Base-by-base conservation (phyloP, 106 monocot species). In the Phalaenopsis aphrodite region DNA sequence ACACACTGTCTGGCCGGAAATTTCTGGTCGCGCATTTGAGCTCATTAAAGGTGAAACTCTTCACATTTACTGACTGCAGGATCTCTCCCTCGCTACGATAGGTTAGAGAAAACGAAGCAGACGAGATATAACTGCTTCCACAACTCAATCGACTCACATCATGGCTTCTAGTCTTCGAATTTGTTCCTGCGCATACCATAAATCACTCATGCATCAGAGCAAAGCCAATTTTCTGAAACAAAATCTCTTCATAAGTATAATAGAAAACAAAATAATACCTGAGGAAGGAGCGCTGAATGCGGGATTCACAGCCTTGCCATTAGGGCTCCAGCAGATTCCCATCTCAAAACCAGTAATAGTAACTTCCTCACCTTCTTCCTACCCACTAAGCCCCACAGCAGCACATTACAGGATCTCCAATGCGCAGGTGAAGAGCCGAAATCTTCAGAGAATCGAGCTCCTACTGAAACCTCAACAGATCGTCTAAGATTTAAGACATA, bases 1-100 rank as follows among this genome's bases (percentile, higher is more conserved):
- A 76, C 5, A 94, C 91, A 78, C 91, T 94, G 38, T 91, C 89
- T 1, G 91, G 91, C 1, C 88, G 89, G 77, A 95, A 95, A 56
- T 92, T 95, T 64, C 95, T 83, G 21, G 95, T 95, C 42, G 92
- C 90, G 10, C 64, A 71, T 77, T 78, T 88, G 78, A 95, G 88
- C 57, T 88, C 88, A 36, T 7, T 79, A 78, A 92, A 92, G 12
- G 85, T 86, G 57, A 95, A 92, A 41, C 77, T 84, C 61, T 87
- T 88, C 76, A 95, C 24, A 36, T 87, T 92, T 1, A 87, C 56
- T 0, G 86, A 86, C 78, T 88, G 87, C 36, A 94, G 79, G 78
- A 94, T 91, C 78, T 94, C 91, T 16, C 86, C 87, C 69, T 94
- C 89, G 21, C 86, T 88, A 0, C 88, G 87, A 37, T 82, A 81